Conservation (phyloP, 2,329 filamentous ascomycete genomes). For the Scedosporium boydii region DNA sequence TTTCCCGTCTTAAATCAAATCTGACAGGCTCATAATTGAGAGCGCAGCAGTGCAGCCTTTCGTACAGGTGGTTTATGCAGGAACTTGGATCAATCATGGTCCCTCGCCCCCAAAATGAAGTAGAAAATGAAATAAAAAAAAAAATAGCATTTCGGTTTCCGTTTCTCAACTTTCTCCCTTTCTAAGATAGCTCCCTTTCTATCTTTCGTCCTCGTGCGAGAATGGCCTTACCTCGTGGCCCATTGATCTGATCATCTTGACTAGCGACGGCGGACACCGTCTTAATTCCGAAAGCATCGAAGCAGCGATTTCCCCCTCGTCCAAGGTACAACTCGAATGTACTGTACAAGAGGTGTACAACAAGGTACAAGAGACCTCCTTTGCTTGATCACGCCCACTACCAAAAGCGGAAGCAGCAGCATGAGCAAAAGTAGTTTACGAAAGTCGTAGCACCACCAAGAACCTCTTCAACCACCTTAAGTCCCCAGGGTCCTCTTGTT, state of each 20-base stretch:
- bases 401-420: not conserved
- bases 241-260: not conserved
- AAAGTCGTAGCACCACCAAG: not conserved
- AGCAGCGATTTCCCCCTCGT: not conserved
- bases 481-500: constrained; percentile 1
- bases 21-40: no score
- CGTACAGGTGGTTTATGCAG: not conserved
- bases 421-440: not conserved
- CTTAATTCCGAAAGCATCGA: not conserved
- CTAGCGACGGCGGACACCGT: not conserved
- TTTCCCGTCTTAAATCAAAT: no score
- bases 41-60: not conserved
- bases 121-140: not conserved
- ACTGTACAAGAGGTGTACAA: not conserved
- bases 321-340: not conserved
- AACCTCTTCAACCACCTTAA: not conserved
- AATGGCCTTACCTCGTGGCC: not conserved
- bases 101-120: not conserved
- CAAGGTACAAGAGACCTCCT: not conserved
- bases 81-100: not conserved
- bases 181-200: not conserved
- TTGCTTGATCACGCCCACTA: not conserved
- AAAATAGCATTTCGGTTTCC: not conserved
- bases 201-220: not conserved
- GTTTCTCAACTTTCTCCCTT: not conserved